Conservation (phyloP, 1,139 yeast species). For the Meyerozyma smithsonii region DNA sequence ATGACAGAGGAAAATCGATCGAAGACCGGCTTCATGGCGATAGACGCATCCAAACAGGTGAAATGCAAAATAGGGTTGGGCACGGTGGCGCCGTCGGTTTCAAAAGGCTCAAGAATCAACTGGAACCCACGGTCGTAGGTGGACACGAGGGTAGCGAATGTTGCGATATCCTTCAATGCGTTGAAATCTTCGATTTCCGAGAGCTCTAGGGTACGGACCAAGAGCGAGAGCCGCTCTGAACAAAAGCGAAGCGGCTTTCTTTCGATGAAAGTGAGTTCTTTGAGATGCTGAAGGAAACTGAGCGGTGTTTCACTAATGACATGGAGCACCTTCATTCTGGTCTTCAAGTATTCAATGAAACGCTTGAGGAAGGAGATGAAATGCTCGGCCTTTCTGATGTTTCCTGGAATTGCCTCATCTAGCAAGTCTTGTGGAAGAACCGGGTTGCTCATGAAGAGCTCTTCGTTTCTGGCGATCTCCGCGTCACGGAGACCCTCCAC, state of each 20-base stretch:
- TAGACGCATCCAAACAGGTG: conserved; percentile 94
- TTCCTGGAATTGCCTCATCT: conserved; percentile 95
- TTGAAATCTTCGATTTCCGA: conserved; percentile 86
- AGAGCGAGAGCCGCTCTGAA: conserved; percentile 80
- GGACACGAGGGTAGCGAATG: conserved; percentile 92
- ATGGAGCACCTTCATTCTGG: conserved; percentile 95
- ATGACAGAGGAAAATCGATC: conserved; percentile 91
- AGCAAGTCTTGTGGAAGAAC: conserved; percentile 78
- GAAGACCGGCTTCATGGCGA: conserved; percentile 95
- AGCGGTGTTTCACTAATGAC: conserved; percentile 96
- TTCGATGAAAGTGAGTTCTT: conserved; percentile 89
- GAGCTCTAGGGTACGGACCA: conserved; percentile 85
- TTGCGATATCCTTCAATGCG: conserved; percentile 91
- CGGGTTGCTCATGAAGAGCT: conserved; percentile 82
- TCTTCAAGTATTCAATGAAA: conserved; percentile 88
- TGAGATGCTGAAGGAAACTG: conserved; percentile 86
- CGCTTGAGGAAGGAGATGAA: conserved; percentile 88
- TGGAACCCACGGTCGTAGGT: conserved; percentile 94
- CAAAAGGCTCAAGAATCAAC: conserved; percentile 90
- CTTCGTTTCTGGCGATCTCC: conserved; percentile 71
- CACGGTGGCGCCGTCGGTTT: conserved; percentile 94
- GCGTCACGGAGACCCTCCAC: conserved; percentile 85
- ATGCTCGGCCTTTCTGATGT: conserved; percentile 94
- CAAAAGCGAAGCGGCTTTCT: conserved; percentile 87
- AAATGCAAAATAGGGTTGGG: conserved; percentile 96